Evolutionary conservation across 345 rosid species (phyloP), one percentile per base, ranked within the genome.

Genomic region (Bruguiera sexangula): DNA sequence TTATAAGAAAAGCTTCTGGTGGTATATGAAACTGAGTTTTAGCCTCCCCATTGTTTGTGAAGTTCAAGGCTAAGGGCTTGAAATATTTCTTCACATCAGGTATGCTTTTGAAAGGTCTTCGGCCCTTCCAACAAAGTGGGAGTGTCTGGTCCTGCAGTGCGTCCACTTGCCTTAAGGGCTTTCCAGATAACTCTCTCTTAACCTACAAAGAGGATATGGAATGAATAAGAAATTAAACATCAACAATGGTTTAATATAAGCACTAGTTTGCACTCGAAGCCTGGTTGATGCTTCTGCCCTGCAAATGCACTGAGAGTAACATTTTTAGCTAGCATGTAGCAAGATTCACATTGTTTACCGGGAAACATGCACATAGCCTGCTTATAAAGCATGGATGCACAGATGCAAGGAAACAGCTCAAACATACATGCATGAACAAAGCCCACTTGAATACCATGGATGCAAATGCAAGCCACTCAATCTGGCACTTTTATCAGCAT

Each of bases 101-200:
- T 26, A 85, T 48, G 26, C 86, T 72, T 74, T 85, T 84, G 68
- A 86, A 62, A 31, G 82, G 83, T 68, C 83, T 86, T 8, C 72
- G 53, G 60, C 82, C 93, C 84, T 88, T 91, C 99, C 96, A 95
- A 83, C 99, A 95, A 55, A 91, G 63, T 0, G 96, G 79, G 32
- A 95, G 92, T 71, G 90, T 79, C 62, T 63, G 68, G 63, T 91
- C 99, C 51, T 87, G 82, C 4, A 76, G 75, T 27, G 82, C 67
- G 5, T 80, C 83, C 68, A 66, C 75, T 13, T 82, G 20, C 8
- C 9, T 34, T 7, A 34, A 34, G 37, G 9, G 37, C 37, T 34
- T 34, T 34, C 37, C 37, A 34, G 37, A 34, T 34, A 34, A 34
- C 37, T 34, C 37, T 34, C 37, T 7, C 2, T 34, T 34, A 34